phyloP scores from a whole-genome alignment of 139 green algal species.

The Nannochloris sp. region DNA sequence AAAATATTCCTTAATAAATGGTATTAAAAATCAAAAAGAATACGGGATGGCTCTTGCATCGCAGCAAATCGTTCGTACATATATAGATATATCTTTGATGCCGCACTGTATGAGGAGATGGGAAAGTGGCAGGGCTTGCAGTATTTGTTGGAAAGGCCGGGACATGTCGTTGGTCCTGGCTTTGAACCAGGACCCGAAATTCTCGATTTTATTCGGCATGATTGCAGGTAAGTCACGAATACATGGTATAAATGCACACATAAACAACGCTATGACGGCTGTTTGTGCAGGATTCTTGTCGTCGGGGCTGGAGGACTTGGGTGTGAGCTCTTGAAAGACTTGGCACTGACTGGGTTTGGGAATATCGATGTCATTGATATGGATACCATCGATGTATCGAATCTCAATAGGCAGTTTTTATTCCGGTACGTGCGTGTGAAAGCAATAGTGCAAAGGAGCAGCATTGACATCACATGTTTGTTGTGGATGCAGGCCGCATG shows the following conservation, averaged over 20 bases:
- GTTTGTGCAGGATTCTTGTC: conserved; percentile 55
- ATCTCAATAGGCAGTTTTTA: conserved; percentile 98
- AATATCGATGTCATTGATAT: conserved; percentile 99
- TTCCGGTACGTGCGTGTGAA: conserved; percentile 41
- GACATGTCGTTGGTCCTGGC: conserved; percentile 70
- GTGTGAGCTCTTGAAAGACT: conserved; percentile 97
- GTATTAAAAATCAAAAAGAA: no score
- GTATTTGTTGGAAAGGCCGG: conserved; percentile 56
- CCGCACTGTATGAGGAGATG: no score
- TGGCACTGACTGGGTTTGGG: conserved; percentile 89
- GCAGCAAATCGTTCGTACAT: no score
- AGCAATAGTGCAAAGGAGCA: no score
- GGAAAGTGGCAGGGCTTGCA: conserved; percentile 61
- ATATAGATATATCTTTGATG: no score
- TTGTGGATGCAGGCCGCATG: conserved; percentile 11
- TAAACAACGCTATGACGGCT: no score
- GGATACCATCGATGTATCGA: conserved; percentile 99
- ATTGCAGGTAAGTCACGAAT: conserved; percentile 24
- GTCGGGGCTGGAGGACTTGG: conserved; percentile 95
- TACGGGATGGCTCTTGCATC: no score
- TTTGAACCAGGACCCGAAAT: conserved; percentile 73
- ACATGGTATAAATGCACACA: no score
- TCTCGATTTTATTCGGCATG: conserved; percentile 52
- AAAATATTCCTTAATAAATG: no score
- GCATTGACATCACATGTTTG: background rate